A percentile compares a stretch with the other conserved stretches of the same genome.
These are phyloP conservation scores for Fraxinus sp. DNA, from an alignment of 305 asterid species.

Conservation along the genomic window DNA sequence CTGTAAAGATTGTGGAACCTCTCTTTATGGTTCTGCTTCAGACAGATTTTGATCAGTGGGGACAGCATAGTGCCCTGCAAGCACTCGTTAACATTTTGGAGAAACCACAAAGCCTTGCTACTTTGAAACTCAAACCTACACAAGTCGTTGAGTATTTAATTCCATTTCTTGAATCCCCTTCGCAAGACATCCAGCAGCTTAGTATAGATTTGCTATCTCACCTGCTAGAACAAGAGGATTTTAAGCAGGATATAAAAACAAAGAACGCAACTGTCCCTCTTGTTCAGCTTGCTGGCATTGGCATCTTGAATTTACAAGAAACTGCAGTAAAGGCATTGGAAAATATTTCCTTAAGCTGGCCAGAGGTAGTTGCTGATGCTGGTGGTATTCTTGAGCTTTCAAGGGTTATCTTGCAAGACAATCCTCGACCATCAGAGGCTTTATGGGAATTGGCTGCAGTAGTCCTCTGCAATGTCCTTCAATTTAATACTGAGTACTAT, in stretches of 20 bases:
- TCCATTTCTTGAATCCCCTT: slow-evolving; percentile 71
- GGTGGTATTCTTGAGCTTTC: slow-evolving; percentile 82
- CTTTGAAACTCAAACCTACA: slow-evolving; percentile 65
- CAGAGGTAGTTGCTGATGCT: slow-evolving; percentile 76
- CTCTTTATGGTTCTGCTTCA: slow-evolving; percentile 64
- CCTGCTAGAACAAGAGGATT: slow-evolving; percentile 77
- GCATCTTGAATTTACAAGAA: slow-evolving; percentile 68
- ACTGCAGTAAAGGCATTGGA: slow-evolving; percentile 77
- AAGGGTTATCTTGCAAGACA: slow-evolving; percentile 67
- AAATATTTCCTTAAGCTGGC: slow-evolving; percentile 73
- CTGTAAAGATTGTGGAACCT: slow-evolving; percentile 73
- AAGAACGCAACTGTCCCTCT: slow-evolving; percentile 73
- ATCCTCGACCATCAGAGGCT: slow-evolving; percentile 63
- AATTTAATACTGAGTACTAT: slow-evolving; percentile 52
- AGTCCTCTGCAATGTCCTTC: slow-evolving; percentile 69
- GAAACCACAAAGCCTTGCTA: slow-evolving; percentile 71
- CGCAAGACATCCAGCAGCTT: slow-evolving; percentile 84
- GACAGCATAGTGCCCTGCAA: slow-evolving; percentile 91
- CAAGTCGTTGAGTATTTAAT: slow-evolving; percentile 74
- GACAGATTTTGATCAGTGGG: slow-evolving; percentile 69
- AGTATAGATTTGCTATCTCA: slow-evolving; percentile 77
- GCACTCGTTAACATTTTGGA: slow-evolving; percentile 85
- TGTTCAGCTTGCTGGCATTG: slow-evolving; percentile 75
- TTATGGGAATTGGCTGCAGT: slow-evolving; percentile 76
- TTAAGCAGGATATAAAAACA: slow-evolving; percentile 72